Percentiles rank a stretch among this genome's conserved stretches.
These are phyloP conservation scores for Middelhovenomyces tepae DNA, from an alignment of 805 yeast genomes.

Conservation along the genomic window DNA sequence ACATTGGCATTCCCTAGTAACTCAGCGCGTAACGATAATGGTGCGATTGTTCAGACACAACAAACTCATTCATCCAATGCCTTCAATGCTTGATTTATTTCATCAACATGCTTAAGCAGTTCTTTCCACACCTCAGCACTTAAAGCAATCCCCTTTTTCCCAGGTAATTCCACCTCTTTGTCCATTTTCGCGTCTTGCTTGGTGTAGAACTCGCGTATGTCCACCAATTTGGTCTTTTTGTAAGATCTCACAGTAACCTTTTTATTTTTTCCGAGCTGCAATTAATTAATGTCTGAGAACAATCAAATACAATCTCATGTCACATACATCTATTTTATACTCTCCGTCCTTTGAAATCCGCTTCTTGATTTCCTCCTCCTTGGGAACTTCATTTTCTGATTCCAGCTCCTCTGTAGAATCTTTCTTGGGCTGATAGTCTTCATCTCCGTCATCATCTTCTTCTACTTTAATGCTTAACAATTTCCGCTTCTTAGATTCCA, in stretches of 20 bases:
- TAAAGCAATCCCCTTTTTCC: conserved; percentile 47
- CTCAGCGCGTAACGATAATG: too few species aligned
- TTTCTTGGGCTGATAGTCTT: too few species aligned
- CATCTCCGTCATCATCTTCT: too few species aligned
- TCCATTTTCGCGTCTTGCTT: conserved; percentile 34
- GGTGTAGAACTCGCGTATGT: conserved; percentile 72
- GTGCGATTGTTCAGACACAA: too few species aligned
- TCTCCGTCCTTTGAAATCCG: too few species aligned
- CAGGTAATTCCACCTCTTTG: conserved; percentile 67
- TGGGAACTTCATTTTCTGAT: too few species aligned
- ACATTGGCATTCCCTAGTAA: too few species aligned
- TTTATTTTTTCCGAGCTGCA: conserved; percentile 51
- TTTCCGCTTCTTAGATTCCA: too few species aligned
- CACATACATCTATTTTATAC: background rate
- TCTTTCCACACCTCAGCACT: conserved; percentile 19
- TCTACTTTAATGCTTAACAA: too few species aligned
- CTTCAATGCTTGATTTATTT: conserved; percentile 19
- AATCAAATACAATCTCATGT: background rate
- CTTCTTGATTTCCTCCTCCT: too few species aligned
- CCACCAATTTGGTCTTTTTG: conserved; percentile 59
- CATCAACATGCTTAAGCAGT: conserved; percentile 14
- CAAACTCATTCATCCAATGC: conserved; percentile 11
- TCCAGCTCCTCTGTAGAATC: too few species aligned
- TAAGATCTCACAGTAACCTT: conserved; percentile 66
- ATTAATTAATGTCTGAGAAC: background rate